phyloP scores from a whole-genome alignment of 2,329 filamentous ascomycete species.

The Exophiala dermatitidis region DNA sequence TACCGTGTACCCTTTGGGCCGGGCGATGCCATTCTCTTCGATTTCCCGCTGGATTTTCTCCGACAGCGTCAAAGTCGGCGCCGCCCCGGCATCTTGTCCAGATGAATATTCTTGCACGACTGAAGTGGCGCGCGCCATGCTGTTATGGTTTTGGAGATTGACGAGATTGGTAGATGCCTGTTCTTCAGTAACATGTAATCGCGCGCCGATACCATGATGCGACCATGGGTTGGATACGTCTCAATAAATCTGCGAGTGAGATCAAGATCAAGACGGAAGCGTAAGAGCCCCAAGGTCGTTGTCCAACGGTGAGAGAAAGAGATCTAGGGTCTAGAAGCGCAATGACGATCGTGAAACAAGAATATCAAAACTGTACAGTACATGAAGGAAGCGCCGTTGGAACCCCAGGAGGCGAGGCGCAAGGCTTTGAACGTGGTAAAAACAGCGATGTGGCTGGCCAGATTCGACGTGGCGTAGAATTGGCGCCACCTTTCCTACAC shows the following conservation, averaged over 20 bases:
- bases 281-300: too few species aligned
- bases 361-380: background rate
- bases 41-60: slow-evolving; percentile 48
- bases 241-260: too few species aligned
- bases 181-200: background rate
- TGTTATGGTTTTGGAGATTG: background rate
- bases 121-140: slow-evolving; percentile 1
- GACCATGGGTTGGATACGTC: background rate
- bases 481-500: background rate
- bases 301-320: too few species aligned
- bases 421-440: background rate
- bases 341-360: background rate
- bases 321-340: too few species aligned
- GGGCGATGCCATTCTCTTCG: slow-evolving; percentile 61
- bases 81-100: background rate
- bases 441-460: background rate
- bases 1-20: slow-evolving; percentile 79
- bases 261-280: too few species aligned
- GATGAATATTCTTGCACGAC: slow-evolving; percentile 25
- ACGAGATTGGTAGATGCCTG: background rate
- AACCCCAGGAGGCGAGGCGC: background rate
- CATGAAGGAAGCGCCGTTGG: background rate
- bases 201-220: background rate
- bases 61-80: slow-evolving; percentile 42
- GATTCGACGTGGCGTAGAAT: background rate